These are phyloP conservation scores for Moesziomyces antarcticus DNA, from an alignment of 1,284 basidiomycete species.

Conservation along the genomic window DNA sequence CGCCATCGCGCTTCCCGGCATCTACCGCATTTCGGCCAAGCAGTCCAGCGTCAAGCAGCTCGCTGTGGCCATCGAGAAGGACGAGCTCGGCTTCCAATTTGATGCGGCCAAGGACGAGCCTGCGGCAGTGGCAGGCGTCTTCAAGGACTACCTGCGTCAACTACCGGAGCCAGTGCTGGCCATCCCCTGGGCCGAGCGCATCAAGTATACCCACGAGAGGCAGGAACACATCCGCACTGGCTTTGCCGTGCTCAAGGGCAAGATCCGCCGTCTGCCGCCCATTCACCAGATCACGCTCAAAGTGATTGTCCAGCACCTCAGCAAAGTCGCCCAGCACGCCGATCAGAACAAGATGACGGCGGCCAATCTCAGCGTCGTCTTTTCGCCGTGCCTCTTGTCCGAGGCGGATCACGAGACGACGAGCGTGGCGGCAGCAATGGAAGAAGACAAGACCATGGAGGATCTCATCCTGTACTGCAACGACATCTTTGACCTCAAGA, in stretches of 20 bases:
- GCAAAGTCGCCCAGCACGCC: constrained; percentile 77
- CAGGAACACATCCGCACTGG: constrained; percentile 74
- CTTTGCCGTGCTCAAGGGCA: constrained; percentile 61
- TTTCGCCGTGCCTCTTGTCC: constrained; percentile 62
- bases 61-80: constrained; percentile 87
- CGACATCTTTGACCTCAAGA: constrained; percentile 59
- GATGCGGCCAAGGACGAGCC: constrained; percentile 82
- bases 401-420: constrained; percentile 61
- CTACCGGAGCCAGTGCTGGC: constrained; percentile 92
- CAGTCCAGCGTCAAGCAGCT: constrained; percentile 86
- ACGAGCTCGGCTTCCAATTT: constrained; percentile 87
- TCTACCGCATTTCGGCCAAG: constrained; percentile 76
- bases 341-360: constrained; percentile 94
- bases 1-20: constrained; percentile 71
- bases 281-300: constrained; percentile 91
- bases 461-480: constrained; percentile 59
- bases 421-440: constrained; percentile 60
- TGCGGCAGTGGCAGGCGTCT: constrained; percentile 85
- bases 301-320: constrained; percentile 86
- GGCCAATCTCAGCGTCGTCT: constrained; percentile 70
- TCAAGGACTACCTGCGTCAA: constrained; percentile 92
- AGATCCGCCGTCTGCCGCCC: constrained; percentile 71
- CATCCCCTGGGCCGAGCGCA: constrained; percentile 82
- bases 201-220: constrained; percentile 68
- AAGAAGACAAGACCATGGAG: constrained; percentile 64